Conservation (phyloP, 2,329 filamentous ascomycete genomes). For the Botrytis squamosa region DNA sequence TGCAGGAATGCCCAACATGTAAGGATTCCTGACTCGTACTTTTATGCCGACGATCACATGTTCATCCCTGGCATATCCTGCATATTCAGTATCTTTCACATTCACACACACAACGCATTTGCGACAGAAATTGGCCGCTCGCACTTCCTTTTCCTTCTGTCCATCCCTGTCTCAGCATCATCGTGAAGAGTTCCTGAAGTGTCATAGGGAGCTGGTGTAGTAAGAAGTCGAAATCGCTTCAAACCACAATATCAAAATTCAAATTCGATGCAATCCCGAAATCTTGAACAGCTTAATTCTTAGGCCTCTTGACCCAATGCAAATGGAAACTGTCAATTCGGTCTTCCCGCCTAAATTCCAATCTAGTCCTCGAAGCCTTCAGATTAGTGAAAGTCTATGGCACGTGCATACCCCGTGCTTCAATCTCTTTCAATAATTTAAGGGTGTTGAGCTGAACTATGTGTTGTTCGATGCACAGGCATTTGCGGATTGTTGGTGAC, state of each 20-base stretch:
- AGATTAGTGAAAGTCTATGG: slow-evolving; percentile 2
- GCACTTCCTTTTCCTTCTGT: not conserved
- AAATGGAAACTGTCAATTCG: not conserved
- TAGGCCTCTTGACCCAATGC: not conserved
- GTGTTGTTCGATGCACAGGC: slow-evolving; percentile 19
- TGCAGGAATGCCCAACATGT: slow-evolving; percentile 16
- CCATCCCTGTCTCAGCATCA: not conserved
- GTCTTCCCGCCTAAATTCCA: not conserved
- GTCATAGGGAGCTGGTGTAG: not conserved
- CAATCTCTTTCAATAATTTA: slow-evolving; percentile 6
- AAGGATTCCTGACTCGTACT: slow-evolving; percentile 14
- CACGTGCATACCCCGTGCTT: slow-evolving; percentile 21
- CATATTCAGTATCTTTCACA: slow-evolving; percentile 7
- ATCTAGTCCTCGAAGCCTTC: not conserved
- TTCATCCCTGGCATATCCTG: not conserved
- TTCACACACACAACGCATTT: not conserved
- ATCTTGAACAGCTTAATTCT: not conserved
- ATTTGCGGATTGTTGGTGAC: slow-evolving; percentile 13
- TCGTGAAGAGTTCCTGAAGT: not conserved
- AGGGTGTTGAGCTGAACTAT: slow-evolving; percentile 16
- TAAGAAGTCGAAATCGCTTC: not conserved
- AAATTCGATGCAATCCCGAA: not conserved
- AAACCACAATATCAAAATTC: not conserved
- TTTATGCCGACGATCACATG: slow-evolving; percentile 12
- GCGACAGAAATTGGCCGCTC: not conserved